These are phyloP conservation scores for Penicillium dipodomyicola DNA, from an alignment of 495 filamentous ascomycete species.

Conservation along the genomic window DNA sequence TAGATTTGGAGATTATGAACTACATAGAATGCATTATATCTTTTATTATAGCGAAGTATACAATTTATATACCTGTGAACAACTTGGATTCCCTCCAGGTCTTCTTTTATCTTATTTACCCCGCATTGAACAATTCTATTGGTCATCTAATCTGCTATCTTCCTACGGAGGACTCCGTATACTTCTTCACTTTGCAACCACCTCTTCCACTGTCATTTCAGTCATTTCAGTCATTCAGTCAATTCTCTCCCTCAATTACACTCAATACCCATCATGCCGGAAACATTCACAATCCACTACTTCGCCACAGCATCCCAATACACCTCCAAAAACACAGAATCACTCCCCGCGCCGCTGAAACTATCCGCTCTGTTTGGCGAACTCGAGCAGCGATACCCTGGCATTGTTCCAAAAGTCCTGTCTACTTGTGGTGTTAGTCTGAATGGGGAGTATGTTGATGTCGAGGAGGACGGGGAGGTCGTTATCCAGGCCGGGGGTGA, in stretches of 20 bases:
- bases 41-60: no score
- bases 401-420: constrained; percentile 73
- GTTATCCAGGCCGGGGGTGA: constrained; percentile 79
- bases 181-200: not conserved
- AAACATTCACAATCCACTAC: constrained; percentile 75
- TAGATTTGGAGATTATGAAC: not conserved
- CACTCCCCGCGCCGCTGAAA: constrained; percentile 68
- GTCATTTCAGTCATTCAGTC: no score
- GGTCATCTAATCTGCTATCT: constrained; percentile 6
- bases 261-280: not conserved
- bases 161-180: no score
- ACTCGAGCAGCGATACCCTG: constrained; percentile 77
- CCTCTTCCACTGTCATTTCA: not conserved
- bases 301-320: constrained; percentile 77
- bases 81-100: no score
- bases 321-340: constrained; percentile 69
- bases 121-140: constrained; percentile 13
- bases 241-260: no score
- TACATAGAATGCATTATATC: not conserved
- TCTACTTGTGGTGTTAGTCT: constrained; percentile 77
- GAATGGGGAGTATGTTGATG: constrained; percentile 84
- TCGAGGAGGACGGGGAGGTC: constrained; percentile 36
- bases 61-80: no score
- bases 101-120: constrained; percentile 1
- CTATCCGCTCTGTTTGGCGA: constrained; percentile 61